Base-by-base conservation (phyloP, 2,329 filamentous ascomycete genomes). In the Phyllosticta citribraziliensis region DNA sequence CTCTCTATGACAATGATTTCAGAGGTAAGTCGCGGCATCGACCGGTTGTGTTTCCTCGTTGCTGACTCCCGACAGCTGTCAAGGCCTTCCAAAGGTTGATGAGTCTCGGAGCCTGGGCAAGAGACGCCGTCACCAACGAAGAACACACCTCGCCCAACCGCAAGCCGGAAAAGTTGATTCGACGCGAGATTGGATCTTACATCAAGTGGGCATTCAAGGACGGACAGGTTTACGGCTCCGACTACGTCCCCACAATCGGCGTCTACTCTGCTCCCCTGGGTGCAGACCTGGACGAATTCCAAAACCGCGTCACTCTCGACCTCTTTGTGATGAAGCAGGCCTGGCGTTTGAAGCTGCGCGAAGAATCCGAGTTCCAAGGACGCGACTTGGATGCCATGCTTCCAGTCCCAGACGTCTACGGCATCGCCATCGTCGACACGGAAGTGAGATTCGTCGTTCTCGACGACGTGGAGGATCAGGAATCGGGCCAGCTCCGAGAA, bases 131-230 rank as follows among this genome's bases (percentile, higher is more conserved):
- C 12, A 25, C 65, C 76, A 3, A 69, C 75, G 3, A 69, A 67
- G 11, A 71, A 73, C 4, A 66, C 66, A 5, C 52, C 22, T 56
- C 55, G 19, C 55, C 55, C 22, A 72, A 73, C 35, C 74, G 70
- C 54, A 72, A 67, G 12, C 67, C 73, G 5, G 70, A 72, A 54
- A 68, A 65, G n/a, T 67, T 77, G 25, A 74, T 82, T 57, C 70
- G 69, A 60, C 73, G 70, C 6, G 72, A 72, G 2, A 73, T 82
- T 55, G 66, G 72, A 12, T 73, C 73, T 5, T 85, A 82, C 69
- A 73, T 82, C 51, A 73, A 75, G 52, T 85, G 83, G 82, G 79
- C 80, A 1, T 67, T 81, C 60, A 71, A 69, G 25, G 82, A 85
- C 65, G 77, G 74, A 9, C 70, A 69, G 19, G 68, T 83, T 22